A percentile compares a stretch with the other conserved stretches of the same genome.
Conservation (phyloP, 2,329 filamentous ascomycete genomes). For the Fusarium illudens region DNA sequence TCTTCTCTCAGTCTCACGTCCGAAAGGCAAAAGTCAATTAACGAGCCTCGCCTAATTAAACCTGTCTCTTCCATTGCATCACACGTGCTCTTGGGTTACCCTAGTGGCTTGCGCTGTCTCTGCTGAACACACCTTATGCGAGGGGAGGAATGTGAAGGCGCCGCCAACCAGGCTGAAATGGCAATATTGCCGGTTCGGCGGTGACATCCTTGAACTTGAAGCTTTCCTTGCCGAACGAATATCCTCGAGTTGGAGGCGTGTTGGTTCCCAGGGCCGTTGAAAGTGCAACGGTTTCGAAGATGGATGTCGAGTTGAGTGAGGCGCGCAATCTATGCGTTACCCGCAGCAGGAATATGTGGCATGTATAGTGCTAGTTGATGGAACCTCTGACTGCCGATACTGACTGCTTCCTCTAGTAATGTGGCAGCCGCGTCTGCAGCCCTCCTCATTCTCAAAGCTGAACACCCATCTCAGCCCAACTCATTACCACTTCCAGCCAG, state of each 20-base stretch:
- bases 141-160: background rate
- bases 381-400: background rate
- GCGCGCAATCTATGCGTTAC: background rate
- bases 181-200: background rate
- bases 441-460: background rate
- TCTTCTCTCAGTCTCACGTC: background rate
- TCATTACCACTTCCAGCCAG: constrained; percentile 10
- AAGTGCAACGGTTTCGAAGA: background rate
- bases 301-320: background rate
- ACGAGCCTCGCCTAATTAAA: background rate
- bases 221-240: background rate
- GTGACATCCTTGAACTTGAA: background rate
- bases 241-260: background rate
- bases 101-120: background rate
- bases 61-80: background rate
- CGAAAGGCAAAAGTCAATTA: background rate
- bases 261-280: background rate
- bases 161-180: background rate
- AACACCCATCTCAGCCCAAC: background rate
- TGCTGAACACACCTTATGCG: background rate
- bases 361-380: background rate
- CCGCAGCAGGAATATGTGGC: background rate
- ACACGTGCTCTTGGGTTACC: background rate
- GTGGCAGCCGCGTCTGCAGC: background rate
- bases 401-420: background rate